Conservation (phyloP, 306 rosid species). For the Lathyrus tuberosus region DNA sequence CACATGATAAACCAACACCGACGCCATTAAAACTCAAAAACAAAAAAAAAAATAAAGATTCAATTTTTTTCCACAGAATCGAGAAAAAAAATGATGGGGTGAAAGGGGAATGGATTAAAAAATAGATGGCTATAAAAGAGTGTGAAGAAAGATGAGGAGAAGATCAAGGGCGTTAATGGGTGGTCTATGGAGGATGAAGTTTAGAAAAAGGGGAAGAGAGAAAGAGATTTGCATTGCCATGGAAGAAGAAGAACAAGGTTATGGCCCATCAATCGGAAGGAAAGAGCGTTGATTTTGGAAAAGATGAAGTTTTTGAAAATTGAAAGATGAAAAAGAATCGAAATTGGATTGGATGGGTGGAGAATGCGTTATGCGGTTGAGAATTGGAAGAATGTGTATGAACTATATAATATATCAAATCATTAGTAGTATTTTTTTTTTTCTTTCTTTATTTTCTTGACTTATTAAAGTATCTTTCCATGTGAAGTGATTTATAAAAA, state of each 20-base stretch:
- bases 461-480: no score
- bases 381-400: no score
- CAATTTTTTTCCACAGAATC: background rate
- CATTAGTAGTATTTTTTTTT: no score
- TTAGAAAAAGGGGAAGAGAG: constrained; percentile 43
- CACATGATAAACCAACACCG: constrained; percentile 91
- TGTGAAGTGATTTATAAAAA: no score
- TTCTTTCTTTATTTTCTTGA: no score
- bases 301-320: background rate
- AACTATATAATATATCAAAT: no score
- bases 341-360: background rate
- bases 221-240: constrained; percentile 55
- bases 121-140: constrained; percentile 63
- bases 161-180: constrained; percentile 81
- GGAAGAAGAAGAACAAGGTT: constrained; percentile 42
- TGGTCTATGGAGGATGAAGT: constrained; percentile 56
- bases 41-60: no score
- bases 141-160: constrained; percentile 85
- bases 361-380: background rate
- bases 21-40: constrained; percentile 62
- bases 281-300: background rate
- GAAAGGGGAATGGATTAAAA: background rate
- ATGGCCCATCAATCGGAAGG: constrained; percentile 68
- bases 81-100: background rate
- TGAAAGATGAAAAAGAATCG: background rate